phyloP scores from a whole-genome alignment of 179 eudicot genomes.

The Beta macrorhiza region DNA sequence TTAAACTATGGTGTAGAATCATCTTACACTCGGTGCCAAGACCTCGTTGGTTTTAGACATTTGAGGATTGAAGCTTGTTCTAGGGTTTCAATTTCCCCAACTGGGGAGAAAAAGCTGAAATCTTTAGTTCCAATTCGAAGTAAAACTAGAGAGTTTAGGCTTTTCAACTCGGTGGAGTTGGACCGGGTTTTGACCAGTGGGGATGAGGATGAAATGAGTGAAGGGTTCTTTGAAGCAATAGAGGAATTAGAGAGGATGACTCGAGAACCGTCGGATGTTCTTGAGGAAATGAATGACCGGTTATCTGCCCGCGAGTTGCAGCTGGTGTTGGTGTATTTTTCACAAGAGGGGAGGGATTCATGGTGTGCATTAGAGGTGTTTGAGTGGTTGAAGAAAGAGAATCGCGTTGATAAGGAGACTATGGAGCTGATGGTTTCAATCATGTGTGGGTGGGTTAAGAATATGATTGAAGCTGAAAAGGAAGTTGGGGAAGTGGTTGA shows the following conservation, averaged over 20 bases:
- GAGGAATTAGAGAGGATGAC: slow-evolving; percentile 91
- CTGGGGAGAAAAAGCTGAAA: slow-evolving; percentile 24
- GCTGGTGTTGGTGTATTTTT: slow-evolving; percentile 77
- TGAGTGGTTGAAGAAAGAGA: slow-evolving; percentile 91
- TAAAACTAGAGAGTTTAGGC: slow-evolving; percentile 35
- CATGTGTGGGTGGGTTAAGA: slow-evolving; percentile 90
- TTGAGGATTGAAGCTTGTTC: slow-evolving; percentile 31
- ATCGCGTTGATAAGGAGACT: slow-evolving; percentile 84
- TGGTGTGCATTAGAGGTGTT: slow-evolving; percentile 98
- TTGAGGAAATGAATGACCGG: slow-evolving; percentile 78
- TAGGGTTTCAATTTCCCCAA: slow-evolving; percentile 31
- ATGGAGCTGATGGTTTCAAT: slow-evolving; percentile 94
- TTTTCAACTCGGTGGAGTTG: slow-evolving; percentile 61
- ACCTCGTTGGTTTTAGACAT: slow-evolving; percentile 21
- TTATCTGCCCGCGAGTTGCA: slow-evolving; percentile 74
- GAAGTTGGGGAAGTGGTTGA: slow-evolving; percentile 68
- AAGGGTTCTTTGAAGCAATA: slow-evolving; percentile 83
- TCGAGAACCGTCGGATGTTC: slow-evolving; percentile 86
- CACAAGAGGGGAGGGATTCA: slow-evolving; percentile 94
- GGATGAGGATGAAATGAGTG: slow-evolving; percentile 75
- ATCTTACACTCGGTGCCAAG: slow-evolving; percentile 7
- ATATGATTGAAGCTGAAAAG: slow-evolving; percentile 55
- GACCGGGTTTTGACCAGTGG: slow-evolving; percentile 59
- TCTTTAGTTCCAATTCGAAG: slow-evolving; percentile 30
- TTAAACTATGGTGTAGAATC: slow-evolving; percentile 26